A percentile compares a stretch with the other conserved stretches of the same genome.
phyloP scores from a whole-genome alignment of 2,329 filamentous ascomycete species.

The Exserohilum rostratum region DNA sequence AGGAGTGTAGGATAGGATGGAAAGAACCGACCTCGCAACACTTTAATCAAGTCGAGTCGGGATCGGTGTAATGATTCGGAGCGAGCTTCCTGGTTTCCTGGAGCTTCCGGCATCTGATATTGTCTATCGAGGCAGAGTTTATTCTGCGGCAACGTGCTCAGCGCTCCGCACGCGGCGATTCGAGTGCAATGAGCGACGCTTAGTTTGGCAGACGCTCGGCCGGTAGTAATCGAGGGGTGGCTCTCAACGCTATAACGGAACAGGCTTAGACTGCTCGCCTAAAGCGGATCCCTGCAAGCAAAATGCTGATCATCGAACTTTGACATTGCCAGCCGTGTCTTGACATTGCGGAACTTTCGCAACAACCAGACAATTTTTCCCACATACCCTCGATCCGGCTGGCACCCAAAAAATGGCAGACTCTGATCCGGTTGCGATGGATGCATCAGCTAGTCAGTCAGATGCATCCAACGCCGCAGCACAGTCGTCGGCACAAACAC shows the following conservation, averaged over 20 bases:
- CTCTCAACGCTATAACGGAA: neutral
- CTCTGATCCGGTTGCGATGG: neutral
- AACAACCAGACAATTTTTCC: neutral
- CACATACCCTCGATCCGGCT: neutral
- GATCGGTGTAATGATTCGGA: neutral
- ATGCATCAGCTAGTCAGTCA: neutral
- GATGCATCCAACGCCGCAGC: neutral
- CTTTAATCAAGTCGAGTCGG: neutral
- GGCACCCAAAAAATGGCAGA: constrained; percentile 1
- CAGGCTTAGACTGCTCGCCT: neutral
- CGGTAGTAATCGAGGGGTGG: neutral
- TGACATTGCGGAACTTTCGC: neutral
- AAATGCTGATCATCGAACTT: constrained; percentile 13
- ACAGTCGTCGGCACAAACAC: neutral
- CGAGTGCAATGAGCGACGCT: neutral
- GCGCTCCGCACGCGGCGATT: too few relatives aligned
- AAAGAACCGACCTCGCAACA: neutral
- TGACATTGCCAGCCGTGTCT: neutral
- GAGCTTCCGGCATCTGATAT: too few relatives aligned
- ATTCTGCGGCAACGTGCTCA: too few relatives aligned
- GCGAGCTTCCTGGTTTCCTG: neutral
- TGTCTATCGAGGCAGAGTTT: too few relatives aligned
- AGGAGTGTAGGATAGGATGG: neutral
- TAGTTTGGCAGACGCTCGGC: neutral
- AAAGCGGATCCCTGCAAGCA: constrained; percentile 2